phyloP scores from a whole-genome alignment of 495 filamentous ascomycete genomes.

The Aspergillus nanangensis region DNA sequence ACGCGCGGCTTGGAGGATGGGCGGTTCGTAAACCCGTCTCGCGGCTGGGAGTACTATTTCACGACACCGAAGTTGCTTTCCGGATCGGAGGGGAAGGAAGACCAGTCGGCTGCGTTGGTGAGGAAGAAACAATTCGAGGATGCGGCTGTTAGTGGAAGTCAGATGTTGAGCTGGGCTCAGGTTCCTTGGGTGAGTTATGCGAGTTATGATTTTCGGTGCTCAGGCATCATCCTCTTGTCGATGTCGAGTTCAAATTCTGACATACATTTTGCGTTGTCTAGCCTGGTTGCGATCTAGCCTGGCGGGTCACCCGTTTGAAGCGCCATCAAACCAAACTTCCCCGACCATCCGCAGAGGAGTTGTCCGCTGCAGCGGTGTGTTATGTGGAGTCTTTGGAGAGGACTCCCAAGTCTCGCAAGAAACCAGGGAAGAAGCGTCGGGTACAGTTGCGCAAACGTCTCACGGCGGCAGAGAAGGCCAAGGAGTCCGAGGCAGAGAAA shows the following conservation, averaged over 20 bases:
- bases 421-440: conserved; percentile 45
- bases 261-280: conserved; percentile 6
- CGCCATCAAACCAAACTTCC: conserved; percentile 35
- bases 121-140: conserved; percentile 34
- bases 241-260: background rate
- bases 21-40: conserved; percentile 37
- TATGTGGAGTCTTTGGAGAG: conserved; percentile 21
- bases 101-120: conserved; percentile 4
- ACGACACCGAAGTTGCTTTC: conserved; percentile 27
- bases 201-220: too few relatives aligned
- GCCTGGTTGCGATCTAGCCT: conserved; percentile 41
- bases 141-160: conserved; percentile 33
- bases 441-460: conserved; percentile 36
- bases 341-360: conserved; percentile 13
- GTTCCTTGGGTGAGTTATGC: conserved; percentile 37
- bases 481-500: conserved; percentile 42
- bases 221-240: background rate
- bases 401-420: conserved; percentile 33
- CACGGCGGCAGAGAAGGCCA: conserved; percentile 22
- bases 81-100: conserved; percentile 4
- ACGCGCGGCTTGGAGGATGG: conserved; percentile 25
- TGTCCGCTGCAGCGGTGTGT: conserved; percentile 14
- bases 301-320: conserved; percentile 40
- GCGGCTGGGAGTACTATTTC: conserved; percentile 44
- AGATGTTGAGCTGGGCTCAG: conserved; percentile 33